Evolutionary conservation across 257 asterid species (phyloP).

Genomic region (Perilla frutescens): DNA sequence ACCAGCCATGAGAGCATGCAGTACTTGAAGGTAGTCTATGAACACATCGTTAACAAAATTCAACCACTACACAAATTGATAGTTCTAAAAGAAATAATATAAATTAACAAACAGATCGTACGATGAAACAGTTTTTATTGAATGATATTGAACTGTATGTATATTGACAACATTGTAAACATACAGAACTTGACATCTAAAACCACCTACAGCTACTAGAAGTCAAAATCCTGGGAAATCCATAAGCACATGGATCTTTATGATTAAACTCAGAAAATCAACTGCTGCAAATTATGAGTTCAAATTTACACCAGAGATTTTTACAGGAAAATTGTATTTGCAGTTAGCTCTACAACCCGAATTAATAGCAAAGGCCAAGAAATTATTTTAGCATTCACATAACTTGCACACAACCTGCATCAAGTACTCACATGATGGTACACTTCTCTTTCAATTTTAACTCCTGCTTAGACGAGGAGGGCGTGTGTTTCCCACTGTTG

Average conservation of each 20-base stretch:
- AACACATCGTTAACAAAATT: not conserved
- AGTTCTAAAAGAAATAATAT: too few relatives aligned
- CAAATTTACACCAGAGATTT: not conserved
- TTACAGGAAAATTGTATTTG: not conserved
- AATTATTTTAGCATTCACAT: conserved; percentile 1
- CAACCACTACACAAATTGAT: not conserved
- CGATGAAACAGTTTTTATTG: not conserved
- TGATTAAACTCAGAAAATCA: conserved; percentile 2
- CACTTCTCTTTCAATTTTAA: conserved; percentile 65
- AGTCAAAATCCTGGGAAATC: conserved; percentile 14
- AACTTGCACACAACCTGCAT: not conserved
- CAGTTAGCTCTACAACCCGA: conserved; percentile 4
- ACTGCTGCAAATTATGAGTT: conserved; percentile 1
- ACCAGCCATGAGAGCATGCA: conserved; percentile 57
- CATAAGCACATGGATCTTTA: conserved; percentile 4
- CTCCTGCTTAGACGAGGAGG: conserved; percentile 52
- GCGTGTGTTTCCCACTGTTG: conserved; percentile 39
- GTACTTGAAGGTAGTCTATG: conserved; percentile 18
- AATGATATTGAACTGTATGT: not conserved
- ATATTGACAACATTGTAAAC: not conserved
- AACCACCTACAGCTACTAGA: not conserved
- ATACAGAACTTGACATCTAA: not conserved
- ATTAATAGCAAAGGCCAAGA: not conserved
- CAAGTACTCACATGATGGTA: conserved; percentile 51
- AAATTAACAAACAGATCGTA: not conserved